Base-by-base conservation (phyloP, 108 stramenopile genomes). In the Aurantiochytrium sp. region DNA sequence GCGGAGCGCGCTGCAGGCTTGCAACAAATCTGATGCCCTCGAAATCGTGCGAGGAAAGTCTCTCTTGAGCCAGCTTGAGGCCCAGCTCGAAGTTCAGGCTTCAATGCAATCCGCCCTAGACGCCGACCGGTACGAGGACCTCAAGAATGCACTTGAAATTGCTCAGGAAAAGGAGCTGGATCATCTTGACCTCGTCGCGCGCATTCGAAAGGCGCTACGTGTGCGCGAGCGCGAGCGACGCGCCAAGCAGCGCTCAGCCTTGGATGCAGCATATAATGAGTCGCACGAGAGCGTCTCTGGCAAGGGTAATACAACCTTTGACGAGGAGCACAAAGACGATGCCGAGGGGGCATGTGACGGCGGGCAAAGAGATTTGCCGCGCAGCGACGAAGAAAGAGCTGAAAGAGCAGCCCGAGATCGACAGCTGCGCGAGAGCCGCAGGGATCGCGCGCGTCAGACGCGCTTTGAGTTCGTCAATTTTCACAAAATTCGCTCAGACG, bases 381-480 rank as follows among this genome's bases (percentile, higher is more conserved):
- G 21, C 0, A 69, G 21, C 10, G 35, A 18, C 3, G 14, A 8
- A 1, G 10, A 28, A 18, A 18, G 3, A 6, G 64, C 64, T 10
- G 64, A 69, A 23, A 23, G 21, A 8, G 64, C 42, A 18, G 64
- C 64, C 0, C 64, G 5, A 42, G 64, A 69, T 14, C 64, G 88
- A 64, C 23, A 47, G 89, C 60, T 89, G 59, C 53, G 92, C 5
- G 93, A 92, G 73, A 90, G 91, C n/a, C 90, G 92, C 60, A 64
- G 89, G 18, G 35, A 47, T 23, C 90, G 69, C 55, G 92, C 92
- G 5, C 42, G 55, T 35, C 87, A 93, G 87, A 59, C 87, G 43
- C 73, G 90, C 92, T 92, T 87, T 92, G 76, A 92, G 87, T 93
- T 92, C 91, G 42, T 89, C 44, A 93, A 95, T 60, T 95, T 87